Base-by-base conservation (phyloP, 2,329 filamentous ascomycete genomes). In the Aspergillus pseudoglaucus region DNA sequence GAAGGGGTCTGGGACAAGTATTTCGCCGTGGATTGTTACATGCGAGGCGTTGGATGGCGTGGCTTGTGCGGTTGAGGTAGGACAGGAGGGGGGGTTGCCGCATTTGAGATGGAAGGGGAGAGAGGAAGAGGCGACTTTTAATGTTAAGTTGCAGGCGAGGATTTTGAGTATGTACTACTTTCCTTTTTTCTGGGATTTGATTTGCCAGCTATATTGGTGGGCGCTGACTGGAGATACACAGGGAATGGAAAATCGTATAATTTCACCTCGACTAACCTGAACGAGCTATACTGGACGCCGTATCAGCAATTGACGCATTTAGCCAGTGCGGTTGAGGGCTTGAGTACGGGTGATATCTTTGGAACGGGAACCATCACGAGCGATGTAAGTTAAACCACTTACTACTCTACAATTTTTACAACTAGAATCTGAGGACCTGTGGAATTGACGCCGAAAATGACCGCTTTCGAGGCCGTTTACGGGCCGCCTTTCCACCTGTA, bases 11-110 rank as follows among this genome's bases (percentile, higher is more conserved):
- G 74, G 73, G 4, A 84, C 80, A 0, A 74, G 72, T 1, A 74
- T 84, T 15, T 78, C 75, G 0, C 79, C 81, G 0, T 84, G 80
- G 81, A 64, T 84, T 20, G 63, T 83, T 3, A 80, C 80, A 0
- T 67, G 77, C 0, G 79, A 82, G 40, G 80, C 81, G 0, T 56
- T 84, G 30, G 38, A 33, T 2, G 37, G 42, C 9, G 39, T 39
- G n/a, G 6, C 6, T 1, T 51, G 47, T 30, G 17, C 38, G 3
- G 43, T 42, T 20, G 35, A 27, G 9, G 50, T 46, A 3, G 20
- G 9, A 3, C 51, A 53, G 38, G 15, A 43, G 10, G 14, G 7
- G 20, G 47, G 47, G 18, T 38, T 55, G 37, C 22, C 3, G 38
- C 47, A 55, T 49, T 35, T 53, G 25, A 35, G 25, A 9, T 53